Conservation (phyloP, 2,329 filamentous ascomycete species). For the Aureobasidium sp. region DNA sequence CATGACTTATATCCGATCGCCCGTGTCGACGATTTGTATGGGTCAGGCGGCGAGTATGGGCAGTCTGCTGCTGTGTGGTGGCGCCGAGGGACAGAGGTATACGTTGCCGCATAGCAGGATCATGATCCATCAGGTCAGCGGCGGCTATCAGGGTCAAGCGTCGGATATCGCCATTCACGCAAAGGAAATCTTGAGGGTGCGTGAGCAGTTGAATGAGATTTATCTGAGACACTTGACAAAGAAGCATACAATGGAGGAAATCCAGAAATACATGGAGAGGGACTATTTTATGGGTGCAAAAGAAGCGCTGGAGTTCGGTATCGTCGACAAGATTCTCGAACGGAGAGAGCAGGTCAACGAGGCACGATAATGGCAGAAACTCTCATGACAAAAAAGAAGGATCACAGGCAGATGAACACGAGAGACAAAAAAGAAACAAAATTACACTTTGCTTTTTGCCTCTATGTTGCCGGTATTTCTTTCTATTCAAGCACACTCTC, state of each 20-base stretch:
- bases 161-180: slow-evolving; percentile 92
- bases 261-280: slow-evolving; percentile 93
- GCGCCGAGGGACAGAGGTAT: slow-evolving; percentile 75
- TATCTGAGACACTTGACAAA: slow-evolving; percentile 81
- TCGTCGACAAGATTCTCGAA: slow-evolving; percentile 81
- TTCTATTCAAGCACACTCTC: slow-evolving; percentile 44
- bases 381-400: no score
- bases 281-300: slow-evolving; percentile 89
- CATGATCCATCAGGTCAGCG: slow-evolving; percentile 95
- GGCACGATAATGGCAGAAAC: neutral
- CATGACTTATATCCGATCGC: slow-evolving; percentile 91
- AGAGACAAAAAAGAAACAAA: no score
- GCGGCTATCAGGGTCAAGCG: slow-evolving; percentile 61
- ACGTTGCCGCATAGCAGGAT: slow-evolving; percentile 88
- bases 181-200: slow-evolving; percentile 85
- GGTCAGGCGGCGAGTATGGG: slow-evolving; percentile 96
- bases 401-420: no score
- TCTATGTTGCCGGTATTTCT: no score
- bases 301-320: slow-evolving; percentile 82
- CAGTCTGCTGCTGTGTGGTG: slow-evolving; percentile 77
- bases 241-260: slow-evolving; percentile 64
- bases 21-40: slow-evolving; percentile 90
- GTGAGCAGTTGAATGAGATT: slow-evolving; percentile 81
- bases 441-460: no score
- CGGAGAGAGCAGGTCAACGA: slow-evolving; percentile 41